Base-by-base conservation (phyloP, 306 rosid genomes). In the Vicia faba region DNA sequence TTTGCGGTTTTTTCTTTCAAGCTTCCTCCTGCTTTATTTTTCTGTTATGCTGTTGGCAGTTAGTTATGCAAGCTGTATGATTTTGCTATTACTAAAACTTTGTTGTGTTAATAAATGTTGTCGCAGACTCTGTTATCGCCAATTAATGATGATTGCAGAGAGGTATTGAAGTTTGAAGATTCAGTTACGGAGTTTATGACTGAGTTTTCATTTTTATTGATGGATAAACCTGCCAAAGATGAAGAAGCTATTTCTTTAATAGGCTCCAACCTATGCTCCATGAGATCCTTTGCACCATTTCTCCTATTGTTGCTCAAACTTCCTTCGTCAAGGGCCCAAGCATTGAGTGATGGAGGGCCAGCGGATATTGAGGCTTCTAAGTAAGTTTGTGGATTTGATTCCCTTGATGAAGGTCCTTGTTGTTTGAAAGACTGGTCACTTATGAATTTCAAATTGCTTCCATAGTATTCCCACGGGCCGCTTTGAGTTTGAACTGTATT, bases 281-380 rank as follows among this genome's bases (percentile, higher is more conserved):
- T 55, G 39, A 26, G 61, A 41, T 81, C 79, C 69, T 48, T 73
- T 45, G 75, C 54, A 20, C 75, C 82, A 60, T 69, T 84, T 51
- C 83, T 91, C 61, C 49, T 81, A 51, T 67, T 74, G 35, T 61
- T 57, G 85, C 69, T 78, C 18, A 75, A 77, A 65, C 79, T 81
- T 69, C 67, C 91, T 49, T 41, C 40, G 26, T 82, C 83, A 40
- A 95, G 84, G 63, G 90, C 96, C 99, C 99, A 95, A 66, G 90
- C 97, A 78, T 20, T 90, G 41, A 95, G 97, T 0, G 97, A 95
- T 7, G 99, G 99, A 75, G 92, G 97, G 18, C 99, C 97, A 19
- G 96, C 81, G 2, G 84, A 50, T 67, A 89, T 78, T 35, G 79
- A 79, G 26, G 75, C 69, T 60, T 83, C 91, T 11, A 82, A 59